These are phyloP conservation scores for Zygosaccharomyces gambellarensis DNA, from an alignment of 805 yeast species.

Conservation along the genomic window DNA sequence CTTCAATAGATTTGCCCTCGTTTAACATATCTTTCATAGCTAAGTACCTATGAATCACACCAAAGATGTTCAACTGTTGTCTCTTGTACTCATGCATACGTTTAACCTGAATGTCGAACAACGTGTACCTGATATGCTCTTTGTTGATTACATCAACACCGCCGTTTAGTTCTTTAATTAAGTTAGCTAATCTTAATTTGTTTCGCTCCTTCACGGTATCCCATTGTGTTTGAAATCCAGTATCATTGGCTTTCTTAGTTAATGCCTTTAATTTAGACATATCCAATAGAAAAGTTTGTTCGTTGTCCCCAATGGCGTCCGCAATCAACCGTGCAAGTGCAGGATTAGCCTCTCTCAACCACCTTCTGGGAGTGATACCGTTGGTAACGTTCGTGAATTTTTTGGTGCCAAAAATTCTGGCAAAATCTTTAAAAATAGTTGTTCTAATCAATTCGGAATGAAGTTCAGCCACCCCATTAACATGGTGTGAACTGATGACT, in stretches of 20 bases:
- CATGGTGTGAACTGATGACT: slow-evolving; percentile 86
- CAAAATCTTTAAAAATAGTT: slow-evolving; percentile 87
- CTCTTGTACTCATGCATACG: slow-evolving; percentile 95
- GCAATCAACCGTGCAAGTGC: slow-evolving; percentile 68
- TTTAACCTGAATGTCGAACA: slow-evolving; percentile 90
- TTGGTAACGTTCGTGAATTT: slow-evolving; percentile 90
- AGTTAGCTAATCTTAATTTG: slow-evolving; percentile 59
- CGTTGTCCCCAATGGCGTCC: slow-evolving; percentile 52
- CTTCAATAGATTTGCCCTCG: slow-evolving; percentile 48
- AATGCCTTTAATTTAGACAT: slow-evolving; percentile 62
- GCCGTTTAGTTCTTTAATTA: slow-evolving; percentile 61
- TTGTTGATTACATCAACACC: slow-evolving; percentile 55
- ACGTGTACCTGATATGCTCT: slow-evolving; percentile 47
- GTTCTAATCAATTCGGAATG: slow-evolving; percentile 88
- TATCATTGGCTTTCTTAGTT: slow-evolving; percentile 63
- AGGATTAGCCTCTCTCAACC: slow-evolving; percentile 94
- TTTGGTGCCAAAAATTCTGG: slow-evolving; percentile 70
- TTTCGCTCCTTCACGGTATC: slow-evolving; percentile 61
- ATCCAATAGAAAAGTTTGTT: slow-evolving; percentile 63
- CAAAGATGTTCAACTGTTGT: slow-evolving; percentile 88
- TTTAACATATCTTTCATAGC: slow-evolving; percentile 51
- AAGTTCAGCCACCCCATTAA: slow-evolving; percentile 92
- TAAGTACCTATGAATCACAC: slow-evolving; percentile 78
- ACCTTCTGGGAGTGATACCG: slow-evolving; percentile 94
- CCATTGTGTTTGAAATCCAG: slow-evolving; percentile 67